Conservation (phyloP, 805 yeast species). For the Saccharomycopsis sp. region DNA sequence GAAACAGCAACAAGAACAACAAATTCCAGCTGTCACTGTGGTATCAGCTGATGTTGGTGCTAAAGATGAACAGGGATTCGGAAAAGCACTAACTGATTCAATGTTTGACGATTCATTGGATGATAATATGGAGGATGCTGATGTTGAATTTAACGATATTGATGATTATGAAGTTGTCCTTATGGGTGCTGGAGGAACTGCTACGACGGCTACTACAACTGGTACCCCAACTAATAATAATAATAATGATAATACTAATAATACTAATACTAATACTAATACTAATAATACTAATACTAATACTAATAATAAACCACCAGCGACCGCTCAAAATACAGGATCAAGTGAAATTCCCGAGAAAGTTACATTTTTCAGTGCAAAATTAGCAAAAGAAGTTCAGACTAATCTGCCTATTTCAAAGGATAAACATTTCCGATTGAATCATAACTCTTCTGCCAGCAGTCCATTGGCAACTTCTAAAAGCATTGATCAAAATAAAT, state of each 20-base stretch:
- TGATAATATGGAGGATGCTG: constrained; percentile 42
- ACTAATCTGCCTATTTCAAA: constrained; percentile 34
- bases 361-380: constrained; percentile 54
- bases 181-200: constrained; percentile 2
- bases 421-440: constrained; percentile 46
- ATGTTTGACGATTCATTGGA: constrained; percentile 46
- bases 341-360: constrained; percentile 13
- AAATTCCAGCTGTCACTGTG: not conserved
- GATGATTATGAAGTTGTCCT: constrained; percentile 27
- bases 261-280: constrained; percentile 29
- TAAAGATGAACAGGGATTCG: no score
- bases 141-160: constrained; percentile 29
- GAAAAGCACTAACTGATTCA: no score
- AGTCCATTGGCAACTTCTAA: not conserved
- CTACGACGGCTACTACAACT: not conserved
- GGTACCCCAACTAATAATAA: not conserved
- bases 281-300: constrained; percentile 21
- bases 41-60: no score
- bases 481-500: constrained; percentile 60
- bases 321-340: not conserved
- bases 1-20: no score
- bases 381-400: constrained; percentile 52
- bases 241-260: not conserved
- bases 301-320: not conserved
- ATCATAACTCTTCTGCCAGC: constrained; percentile 46